Percentiles rank a stretch among this genome's conserved stretches.
These are phyloP conservation scores for Chenopodium formosanum DNA, from an alignment of 148 eudicot species.

Conservation along the genomic window DNA sequence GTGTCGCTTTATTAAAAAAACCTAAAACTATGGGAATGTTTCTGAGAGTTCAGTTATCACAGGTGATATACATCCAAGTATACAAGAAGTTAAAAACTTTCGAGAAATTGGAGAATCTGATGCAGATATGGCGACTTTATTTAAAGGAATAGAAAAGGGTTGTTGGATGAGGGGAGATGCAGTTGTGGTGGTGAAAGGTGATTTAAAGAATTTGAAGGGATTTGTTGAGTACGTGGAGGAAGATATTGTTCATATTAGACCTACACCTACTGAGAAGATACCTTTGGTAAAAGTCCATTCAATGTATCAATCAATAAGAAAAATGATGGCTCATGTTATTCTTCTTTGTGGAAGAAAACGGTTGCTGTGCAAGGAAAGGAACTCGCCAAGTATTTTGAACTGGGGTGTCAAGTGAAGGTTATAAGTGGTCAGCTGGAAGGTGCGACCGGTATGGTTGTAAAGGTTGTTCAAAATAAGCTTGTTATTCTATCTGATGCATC, in stretches of 20 bases:
- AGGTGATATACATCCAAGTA: conserved; percentile 54
- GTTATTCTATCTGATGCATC: conserved; percentile 64
- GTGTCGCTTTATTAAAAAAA: too few relatives aligned
- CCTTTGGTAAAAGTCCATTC: conserved; percentile 37
- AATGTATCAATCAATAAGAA: background rate
- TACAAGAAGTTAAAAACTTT: conserved; percentile 74
- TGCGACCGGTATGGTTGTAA: conserved; percentile 72
- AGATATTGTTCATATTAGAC: conserved; percentile 66
- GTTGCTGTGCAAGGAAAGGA: conserved; percentile 59
- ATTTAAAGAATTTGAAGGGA: conserved; percentile 65
- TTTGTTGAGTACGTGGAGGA: conserved; percentile 76
- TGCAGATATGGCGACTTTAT: conserved; percentile 56
- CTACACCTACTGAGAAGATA: conserved; percentile 38
- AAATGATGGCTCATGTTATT: background rate
- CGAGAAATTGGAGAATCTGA: conserved; percentile 60
- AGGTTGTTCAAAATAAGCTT: conserved; percentile 57
- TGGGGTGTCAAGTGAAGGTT: conserved; percentile 76
- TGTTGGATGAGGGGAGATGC: conserved; percentile 71
- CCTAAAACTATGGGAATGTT: too few relatives aligned
- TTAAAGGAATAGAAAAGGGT: conserved; percentile 61
- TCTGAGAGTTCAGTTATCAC: conserved; percentile 59
- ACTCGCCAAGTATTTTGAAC: conserved; percentile 70
- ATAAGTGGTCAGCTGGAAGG: conserved; percentile 66
- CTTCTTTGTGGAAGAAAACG: conserved; percentile 39
- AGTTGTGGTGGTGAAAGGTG: conserved; percentile 68